These are phyloP conservation scores for Cytospora mali DNA, from an alignment of 2,329 filamentous ascomycete species.

Conservation along the genomic window DNA sequence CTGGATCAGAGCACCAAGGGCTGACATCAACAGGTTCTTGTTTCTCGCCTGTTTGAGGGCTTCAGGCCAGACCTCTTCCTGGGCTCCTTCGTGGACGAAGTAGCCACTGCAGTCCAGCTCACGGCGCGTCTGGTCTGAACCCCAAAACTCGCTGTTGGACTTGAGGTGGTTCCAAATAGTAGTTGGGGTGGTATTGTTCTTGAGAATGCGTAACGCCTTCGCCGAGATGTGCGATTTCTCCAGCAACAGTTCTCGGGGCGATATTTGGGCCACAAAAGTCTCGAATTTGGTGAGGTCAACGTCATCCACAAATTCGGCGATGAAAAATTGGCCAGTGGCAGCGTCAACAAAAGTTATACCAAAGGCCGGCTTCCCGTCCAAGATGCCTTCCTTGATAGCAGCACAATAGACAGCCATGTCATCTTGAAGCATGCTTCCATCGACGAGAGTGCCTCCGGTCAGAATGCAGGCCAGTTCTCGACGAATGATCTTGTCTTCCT, in stretches of 20 bases:
- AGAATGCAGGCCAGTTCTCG: conserved; percentile 89
- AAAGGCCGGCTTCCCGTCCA: conserved; percentile 78
- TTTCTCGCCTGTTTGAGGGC: conserved; percentile 71
- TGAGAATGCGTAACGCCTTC: conserved; percentile 89
- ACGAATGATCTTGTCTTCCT: conserved; percentile 90
- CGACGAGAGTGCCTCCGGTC: conserved; percentile 89
- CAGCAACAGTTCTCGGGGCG: conserved; percentile 83
- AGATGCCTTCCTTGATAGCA: conserved; percentile 82
- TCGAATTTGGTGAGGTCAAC: conserved; percentile 95
- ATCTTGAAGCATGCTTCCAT: conserved; percentile 94
- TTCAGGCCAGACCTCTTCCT: conserved; percentile 73
- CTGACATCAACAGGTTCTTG: conserved; percentile 85
- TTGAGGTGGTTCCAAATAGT: conserved; percentile 97
- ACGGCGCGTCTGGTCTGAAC: conserved; percentile 76
- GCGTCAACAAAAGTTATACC: conserved; percentile 94
- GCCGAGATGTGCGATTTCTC: conserved; percentile 86
- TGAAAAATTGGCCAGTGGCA: conserved; percentile 89
- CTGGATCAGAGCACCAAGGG: conserved; percentile 83
- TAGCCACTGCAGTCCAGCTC: conserved; percentile 82
- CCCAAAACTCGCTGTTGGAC: conserved; percentile 86
- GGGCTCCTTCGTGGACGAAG: conserved; percentile 62
- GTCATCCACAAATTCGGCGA: conserved; percentile 93
- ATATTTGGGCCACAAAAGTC: conserved; percentile 90
- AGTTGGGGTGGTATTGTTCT: conserved; percentile 90
- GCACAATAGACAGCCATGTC: conserved; percentile 98